phyloP scores from a whole-genome alignment of 1,284 basidiomycete genomes.

The Ustilago esculenta region DNA sequence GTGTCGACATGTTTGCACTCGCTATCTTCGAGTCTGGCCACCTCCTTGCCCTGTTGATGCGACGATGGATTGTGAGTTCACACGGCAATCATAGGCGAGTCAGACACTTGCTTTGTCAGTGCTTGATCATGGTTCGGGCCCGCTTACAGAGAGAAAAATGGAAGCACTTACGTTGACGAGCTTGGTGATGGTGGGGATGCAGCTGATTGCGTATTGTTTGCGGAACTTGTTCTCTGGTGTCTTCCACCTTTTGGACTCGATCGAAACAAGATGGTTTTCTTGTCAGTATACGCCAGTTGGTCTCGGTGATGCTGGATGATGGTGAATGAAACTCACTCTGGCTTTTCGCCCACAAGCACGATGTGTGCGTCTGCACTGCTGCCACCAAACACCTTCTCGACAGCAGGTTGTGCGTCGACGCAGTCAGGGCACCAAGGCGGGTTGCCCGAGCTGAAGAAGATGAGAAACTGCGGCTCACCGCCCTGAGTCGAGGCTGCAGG shows the following conservation, averaged over 20 bases:
- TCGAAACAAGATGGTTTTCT: no score
- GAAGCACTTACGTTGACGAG: slow-evolving; percentile 37
- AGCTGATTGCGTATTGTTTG: slow-evolving; percentile 38
- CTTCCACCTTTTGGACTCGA: slow-evolving; percentile 48
- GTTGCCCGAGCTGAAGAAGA: slow-evolving; percentile 52
- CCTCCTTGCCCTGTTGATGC: slow-evolving; percentile 37
- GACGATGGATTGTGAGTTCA: background rate
- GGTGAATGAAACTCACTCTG: slow-evolving; percentile 24
- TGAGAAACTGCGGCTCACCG: slow-evolving; percentile 23
- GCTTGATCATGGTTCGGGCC: no score
- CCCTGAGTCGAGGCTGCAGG: slow-evolving; percentile 1
- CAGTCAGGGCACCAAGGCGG: slow-evolving; percentile 59
- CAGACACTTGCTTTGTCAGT: no score
- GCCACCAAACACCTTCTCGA: slow-evolving; percentile 41
- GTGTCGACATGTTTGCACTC: slow-evolving; percentile 39
- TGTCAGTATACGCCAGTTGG: no score
- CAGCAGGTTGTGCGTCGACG: slow-evolving; percentile 40
- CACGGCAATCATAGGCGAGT: no score
- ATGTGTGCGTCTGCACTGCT: slow-evolving; percentile 23
- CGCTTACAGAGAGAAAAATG: no score
- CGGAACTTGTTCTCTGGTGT: slow-evolving; percentile 41
- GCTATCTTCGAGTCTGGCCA: slow-evolving; percentile 42
- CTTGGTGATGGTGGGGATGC: slow-evolving; percentile 49
- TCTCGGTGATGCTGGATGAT: no score
- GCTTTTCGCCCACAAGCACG: slow-evolving; percentile 42